phyloP scores from a whole-genome alignment of 1,139 yeast species.

The Hyphopichia fennica region DNA sequence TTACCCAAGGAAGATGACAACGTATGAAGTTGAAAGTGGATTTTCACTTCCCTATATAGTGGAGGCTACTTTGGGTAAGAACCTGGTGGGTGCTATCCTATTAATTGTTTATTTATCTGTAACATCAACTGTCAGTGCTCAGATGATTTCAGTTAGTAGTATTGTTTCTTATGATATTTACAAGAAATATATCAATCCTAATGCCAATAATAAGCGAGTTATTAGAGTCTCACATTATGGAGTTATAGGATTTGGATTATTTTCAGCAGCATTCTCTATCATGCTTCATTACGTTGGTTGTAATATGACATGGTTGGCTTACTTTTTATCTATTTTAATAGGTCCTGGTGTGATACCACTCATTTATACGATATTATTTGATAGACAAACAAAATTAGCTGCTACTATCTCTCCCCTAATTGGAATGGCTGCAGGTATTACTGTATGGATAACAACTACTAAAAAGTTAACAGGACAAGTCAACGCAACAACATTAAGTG shows the following conservation, averaged over 20 bases:
- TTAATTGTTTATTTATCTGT: slow-evolving; percentile 30
- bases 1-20: slow-evolving; percentile 27
- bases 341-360: slow-evolving; percentile 36
- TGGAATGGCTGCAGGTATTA: slow-evolving; percentile 22
- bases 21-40: slow-evolving; percentile 25
- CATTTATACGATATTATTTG: slow-evolving; percentile 33
- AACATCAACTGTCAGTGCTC: slow-evolving; percentile 33
- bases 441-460: slow-evolving; percentile 25
- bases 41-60: slow-evolving; percentile 27
- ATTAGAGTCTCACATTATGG: slow-evolving; percentile 28
- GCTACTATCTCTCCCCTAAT: slow-evolving; percentile 25
- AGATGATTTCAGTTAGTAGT: slow-evolving; percentile 31
- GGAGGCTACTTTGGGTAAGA: slow-evolving; percentile 26
- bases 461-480: slow-evolving; percentile 21
- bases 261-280: slow-evolving; percentile 28
- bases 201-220: slow-evolving; percentile 25
- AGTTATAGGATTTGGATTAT: slow-evolving; percentile 28
- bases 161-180: slow-evolving; percentile 31
- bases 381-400: slow-evolving; percentile 27
- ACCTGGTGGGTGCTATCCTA: slow-evolving; percentile 29
- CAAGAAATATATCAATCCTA: slow-evolving; percentile 25
- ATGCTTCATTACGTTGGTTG: slow-evolving; percentile 34
- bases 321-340: slow-evolving; percentile 33
- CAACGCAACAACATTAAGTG: neutral
- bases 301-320: slow-evolving; percentile 35